Base-by-base conservation (phyloP, 257 asterid species). In the Penstemon newberryi region DNA sequence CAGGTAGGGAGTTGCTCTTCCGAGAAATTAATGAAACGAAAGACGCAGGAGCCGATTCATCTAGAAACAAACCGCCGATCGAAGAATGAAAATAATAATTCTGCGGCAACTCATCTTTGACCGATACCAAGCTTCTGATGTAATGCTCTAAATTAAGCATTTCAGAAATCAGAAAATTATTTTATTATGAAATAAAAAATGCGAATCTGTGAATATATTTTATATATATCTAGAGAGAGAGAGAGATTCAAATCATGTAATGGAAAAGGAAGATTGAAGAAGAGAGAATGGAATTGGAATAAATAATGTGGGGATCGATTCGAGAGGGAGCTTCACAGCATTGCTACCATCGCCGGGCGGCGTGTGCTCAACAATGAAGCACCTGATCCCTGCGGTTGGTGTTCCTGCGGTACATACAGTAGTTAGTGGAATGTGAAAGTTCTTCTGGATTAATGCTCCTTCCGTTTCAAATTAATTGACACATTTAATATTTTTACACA, bases 11-110 rank as follows among this genome's bases (percentile, higher is more conserved):
- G 19, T 62, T 57, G 45, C 72, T 81, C 60, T 74, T 67, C 63
- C 62, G 71, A 67, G 73, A 73, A 56, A 86, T 71, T 8, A 82
- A 71, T 0, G 96, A 83, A 64, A 84, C 85, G 60, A 88, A 82
- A 19, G 94, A 82, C 11, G 82, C 63, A 45, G 90, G 93, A 11
- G 84, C 73, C 10, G 85, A 85, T 56, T 86, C 85, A 47, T 93
- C 91, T 0, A 90, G 79, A 76, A 93, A 83, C 77, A 90, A 79
- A 0, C 99, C 99, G 33, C 95, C 95, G 41, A 71, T 54, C 11
- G 72, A 59, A 43, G 72, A 52, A 43, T 61, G 67, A 45, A 60
- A 53, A 76, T 71, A 61, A 38, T 19, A 61, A 33, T 19, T 77
- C 43, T 3, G 44, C 64, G 70, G 19, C 65, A 59, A 56, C 55